Evolutionary conservation across 73 alveolate species (phyloP).

Genomic region (Symbiodinium pilosum): DNA sequence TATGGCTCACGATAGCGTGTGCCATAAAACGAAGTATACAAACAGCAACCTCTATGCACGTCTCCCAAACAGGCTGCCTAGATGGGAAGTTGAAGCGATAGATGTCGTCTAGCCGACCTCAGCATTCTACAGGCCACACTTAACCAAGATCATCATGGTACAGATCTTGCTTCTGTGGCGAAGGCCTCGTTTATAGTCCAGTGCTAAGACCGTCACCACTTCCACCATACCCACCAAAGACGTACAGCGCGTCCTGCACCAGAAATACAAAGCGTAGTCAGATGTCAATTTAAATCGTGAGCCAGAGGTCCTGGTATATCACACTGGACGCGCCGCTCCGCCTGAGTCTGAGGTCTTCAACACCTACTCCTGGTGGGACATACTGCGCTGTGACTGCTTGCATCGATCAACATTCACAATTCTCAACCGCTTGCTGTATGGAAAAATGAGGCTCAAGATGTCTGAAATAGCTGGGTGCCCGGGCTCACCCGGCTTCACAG

Average conservation of each 20-base stretch:
- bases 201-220: constrained; percentile 5
- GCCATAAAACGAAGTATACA: too few species aligned
- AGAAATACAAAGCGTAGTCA: too few species aligned
- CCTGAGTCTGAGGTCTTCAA: constrained; percentile 35
- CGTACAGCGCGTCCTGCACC: constrained; percentile 1
- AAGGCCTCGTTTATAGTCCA: neutral
- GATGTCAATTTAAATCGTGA: too few species aligned
- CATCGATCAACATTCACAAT: too few species aligned
- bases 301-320: constrained; percentile 40
- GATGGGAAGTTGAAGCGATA: constrained; percentile 88
- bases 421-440: too few species aligned
- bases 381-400: too few species aligned
- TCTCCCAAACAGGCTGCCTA: neutral
- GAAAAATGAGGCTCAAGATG: too few species aligned
- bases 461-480: neutral
- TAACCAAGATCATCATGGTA: neutral
- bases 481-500: constrained; percentile 83
- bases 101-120: constrained; percentile 91
- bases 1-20: too few species aligned
- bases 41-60: neutral
- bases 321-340: constrained; percentile 94
- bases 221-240: constrained; percentile 6
- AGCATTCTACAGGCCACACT: neutral
- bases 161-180: too few species aligned
- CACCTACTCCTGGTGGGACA: too few species aligned